Evolutionary conservation across 768 basidiomycete genomes (phyloP), one percentile per base, ranked within the genome.

Genomic region (Kwoniella bestiolae): DNA sequence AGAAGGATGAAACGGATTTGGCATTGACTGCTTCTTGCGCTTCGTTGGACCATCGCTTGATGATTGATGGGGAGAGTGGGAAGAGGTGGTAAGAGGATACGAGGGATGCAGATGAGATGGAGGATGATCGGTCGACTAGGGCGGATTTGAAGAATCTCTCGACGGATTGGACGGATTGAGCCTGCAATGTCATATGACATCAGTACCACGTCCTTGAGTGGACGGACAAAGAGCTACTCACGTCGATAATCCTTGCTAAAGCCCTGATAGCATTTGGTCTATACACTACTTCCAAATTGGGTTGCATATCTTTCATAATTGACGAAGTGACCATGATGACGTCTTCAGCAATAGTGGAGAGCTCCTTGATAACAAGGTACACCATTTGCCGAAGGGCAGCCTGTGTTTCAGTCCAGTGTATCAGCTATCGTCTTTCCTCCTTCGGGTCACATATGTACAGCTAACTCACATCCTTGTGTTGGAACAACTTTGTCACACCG

Each of bases 271-370:
- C 91, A 81, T 99, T 99, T 32, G 96, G 92, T 60, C 96, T 86
- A 82, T 99, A 99, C 67, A 99, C 93, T 75, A 98, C 95, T 82
- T 99, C 96, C 53, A 93, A 90, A 79, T 96, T 97, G 60, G 94
- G 91, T 77, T 99, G 96, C 93, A 98, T 99, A 78, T 99, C 96
- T 84, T 98, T 98, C 94, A 96, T 96, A 81, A 99, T 97, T 76
- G 93, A 96, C 81, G 90, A 91, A 9, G 96, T 99, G 68, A 97
- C 94, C 93, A 99, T 99, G 73, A 99, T 96, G 29, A 98, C 93
- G 84, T 98, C 95, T 82, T 99, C 94, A 16, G 96, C 92, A n/a
- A 90, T 90, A 35, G 87, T 88, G 29, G 94, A 90, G 11, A 99
- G 86, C 82, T 99, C 96, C 84, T 98, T 99, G 84, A 99, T 97